A percentile compares a stretch with the other conserved stretches of the same genome.
Conservation (phyloP, 345 rosid genomes). For the Lepidium sativum region DNA sequence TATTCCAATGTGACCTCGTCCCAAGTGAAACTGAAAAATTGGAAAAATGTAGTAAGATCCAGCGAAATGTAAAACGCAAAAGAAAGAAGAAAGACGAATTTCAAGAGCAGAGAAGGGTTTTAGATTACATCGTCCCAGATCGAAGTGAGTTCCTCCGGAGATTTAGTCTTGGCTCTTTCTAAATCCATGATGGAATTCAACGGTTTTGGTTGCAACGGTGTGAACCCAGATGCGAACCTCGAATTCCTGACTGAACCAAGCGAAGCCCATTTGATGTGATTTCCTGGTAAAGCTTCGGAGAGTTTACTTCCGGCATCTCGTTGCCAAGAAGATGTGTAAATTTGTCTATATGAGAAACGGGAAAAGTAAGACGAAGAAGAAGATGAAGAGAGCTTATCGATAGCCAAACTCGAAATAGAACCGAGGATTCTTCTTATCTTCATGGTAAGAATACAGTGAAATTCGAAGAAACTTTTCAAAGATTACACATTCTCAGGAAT, state of each 20-base stretch:
- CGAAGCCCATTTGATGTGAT: constrained; percentile 50
- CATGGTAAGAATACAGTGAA: neutral
- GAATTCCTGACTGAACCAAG: constrained; percentile 65
- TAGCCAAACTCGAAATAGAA: constrained; percentile 2
- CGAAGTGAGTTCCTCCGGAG: constrained; percentile 73
- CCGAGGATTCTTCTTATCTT: constrained; percentile 16
- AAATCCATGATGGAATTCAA: constrained; percentile 85
- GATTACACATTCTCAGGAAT: neutral
- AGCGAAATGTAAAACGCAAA: neutral
- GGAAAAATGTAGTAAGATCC: neutral
- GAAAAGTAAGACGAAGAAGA: constrained; percentile 6
- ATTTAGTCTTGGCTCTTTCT: constrained; percentile 50
- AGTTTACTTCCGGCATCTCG: constrained; percentile 1
- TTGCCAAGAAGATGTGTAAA: constrained; percentile 26
- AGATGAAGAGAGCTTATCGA: constrained; percentile 1
- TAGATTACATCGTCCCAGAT: constrained; percentile 75
- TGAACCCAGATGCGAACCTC: constrained; percentile 72
- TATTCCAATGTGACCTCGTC: constrained; percentile 79
- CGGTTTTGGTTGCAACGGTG: constrained; percentile 75
- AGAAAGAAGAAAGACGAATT: neutral
- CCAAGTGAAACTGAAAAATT: constrained; percentile 64
- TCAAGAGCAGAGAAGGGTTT: neutral
- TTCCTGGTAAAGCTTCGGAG: constrained; percentile 37
- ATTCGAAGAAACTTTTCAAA: neutral
- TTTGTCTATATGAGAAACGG: constrained; percentile 9